Conservation (phyloP, 495 filamentous ascomycete genomes). For the Aeminium ludgeri region DNA sequence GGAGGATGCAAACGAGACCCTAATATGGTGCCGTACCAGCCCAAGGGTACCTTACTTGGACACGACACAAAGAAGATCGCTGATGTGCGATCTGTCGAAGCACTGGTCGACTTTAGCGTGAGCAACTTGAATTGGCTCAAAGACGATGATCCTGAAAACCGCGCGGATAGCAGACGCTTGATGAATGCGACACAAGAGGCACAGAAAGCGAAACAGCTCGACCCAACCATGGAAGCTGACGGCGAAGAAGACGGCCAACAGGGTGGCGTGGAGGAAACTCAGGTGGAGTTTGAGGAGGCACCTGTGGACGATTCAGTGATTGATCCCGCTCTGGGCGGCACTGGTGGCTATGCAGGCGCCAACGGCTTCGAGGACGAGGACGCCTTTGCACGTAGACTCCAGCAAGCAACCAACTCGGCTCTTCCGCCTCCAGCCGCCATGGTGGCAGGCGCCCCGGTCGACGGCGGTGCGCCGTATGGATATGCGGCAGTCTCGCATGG, state of each 20-base stretch:
- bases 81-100: constrained; percentile 75
- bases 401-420: constrained; percentile 9
- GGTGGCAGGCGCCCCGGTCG: constrained; percentile 9
- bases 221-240: constrained; percentile 27
- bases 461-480: constrained; percentile 1
- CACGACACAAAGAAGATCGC: constrained; percentile 79
- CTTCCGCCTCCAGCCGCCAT: constrained; percentile 7
- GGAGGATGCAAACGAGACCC: constrained; percentile 48
- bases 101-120: constrained; percentile 64
- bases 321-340: constrained; percentile 31
- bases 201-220: constrained; percentile 29
- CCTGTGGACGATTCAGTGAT: constrained; percentile 27
- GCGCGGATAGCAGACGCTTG: constrained; percentile 30
- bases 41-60: constrained; percentile 66
- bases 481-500: constrained; percentile 6
- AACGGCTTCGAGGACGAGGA: constrained; percentile 12
- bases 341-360: constrained; percentile 2
- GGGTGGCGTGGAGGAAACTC: constrained; percentile 14
- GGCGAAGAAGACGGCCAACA: constrained; percentile 18
- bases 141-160: constrained; percentile 31
- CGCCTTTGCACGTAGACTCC: constrained; percentile 6
- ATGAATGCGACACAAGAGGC: constrained; percentile 34
- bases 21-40: constrained; percentile 54
- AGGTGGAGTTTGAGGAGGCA: constrained; percentile 18
- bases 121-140: constrained; percentile 70